Evolutionary conservation across 805 yeast genomes (phyloP).

Genomic region (Starmerella apis): DNA sequence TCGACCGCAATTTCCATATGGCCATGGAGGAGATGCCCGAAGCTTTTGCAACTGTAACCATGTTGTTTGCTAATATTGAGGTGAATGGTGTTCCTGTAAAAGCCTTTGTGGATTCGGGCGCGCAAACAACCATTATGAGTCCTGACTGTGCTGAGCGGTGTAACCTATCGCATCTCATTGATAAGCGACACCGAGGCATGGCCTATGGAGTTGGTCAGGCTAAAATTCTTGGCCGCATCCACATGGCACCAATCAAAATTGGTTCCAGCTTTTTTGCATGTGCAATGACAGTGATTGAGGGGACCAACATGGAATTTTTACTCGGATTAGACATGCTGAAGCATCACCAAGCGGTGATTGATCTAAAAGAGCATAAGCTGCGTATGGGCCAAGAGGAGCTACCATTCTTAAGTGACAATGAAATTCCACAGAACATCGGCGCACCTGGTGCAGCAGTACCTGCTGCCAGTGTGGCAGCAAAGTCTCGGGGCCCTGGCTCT

Average conservation of each 20-base stretch:
- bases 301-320: constrained; percentile 46
- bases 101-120: constrained; percentile 96
- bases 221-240: constrained; percentile 70
- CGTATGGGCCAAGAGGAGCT: constrained; percentile 65
- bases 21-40: constrained; percentile 90
- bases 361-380: constrained; percentile 54
- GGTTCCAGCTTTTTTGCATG: constrained; percentile 57
- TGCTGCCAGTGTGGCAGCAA: constrained; percentile 3
- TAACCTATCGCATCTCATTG: constrained; percentile 62
- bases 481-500: constrained; percentile 20
- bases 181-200: constrained; percentile 65
- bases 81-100: constrained; percentile 73
- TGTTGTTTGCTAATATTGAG: constrained; percentile 70
- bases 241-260: constrained; percentile 74
- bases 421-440: constrained; percentile 40
- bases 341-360: constrained; percentile 75
- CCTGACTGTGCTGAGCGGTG: constrained; percentile 65
- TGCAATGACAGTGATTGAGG: constrained; percentile 60
- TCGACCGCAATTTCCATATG: constrained; percentile 65
- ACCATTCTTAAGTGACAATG: constrained; percentile 61
- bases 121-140: constrained; percentile 76
- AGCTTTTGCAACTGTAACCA: constrained; percentile 65
- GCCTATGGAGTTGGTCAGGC: constrained; percentile 88
- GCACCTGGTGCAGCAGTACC: constrained; percentile 21
- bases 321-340: constrained; percentile 85